Evolutionary conservation across 257 asterid genomes (phyloP), one percentile per base, ranked within the genome.

Genomic region (Primulina huaijiensis): DNA sequence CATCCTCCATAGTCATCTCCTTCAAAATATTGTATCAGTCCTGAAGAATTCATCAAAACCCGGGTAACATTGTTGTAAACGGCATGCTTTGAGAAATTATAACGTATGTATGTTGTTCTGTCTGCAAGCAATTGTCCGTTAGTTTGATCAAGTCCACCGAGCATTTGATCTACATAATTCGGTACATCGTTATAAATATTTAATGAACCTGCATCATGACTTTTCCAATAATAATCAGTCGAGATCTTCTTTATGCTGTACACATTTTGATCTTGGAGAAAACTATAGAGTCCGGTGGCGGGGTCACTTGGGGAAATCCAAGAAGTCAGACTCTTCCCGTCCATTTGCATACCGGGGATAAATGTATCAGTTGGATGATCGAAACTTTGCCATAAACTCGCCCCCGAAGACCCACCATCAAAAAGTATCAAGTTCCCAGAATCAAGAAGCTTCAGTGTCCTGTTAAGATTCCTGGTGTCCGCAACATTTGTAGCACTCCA

Each of bases 291-390:
- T 8, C 77, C 84, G 0, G 0, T 0, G n/a, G 50, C 50, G 0
- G 85, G 84, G 40, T 82, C 62, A 25, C 50, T 64, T 0, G 57
- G 16, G 38, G 38, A 9, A 6, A 0, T 57, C 87, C 84, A 85
- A 5, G 79, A 63, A 21, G 5, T 67, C 61, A 76, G 50, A 60
- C 14, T 10, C 31, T 37, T 17, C 5, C 8, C 69, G 6, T 17
- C 65, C 83, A 85, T 67, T 52, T 3, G 64, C 89, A 85, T 82
- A 25, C 87, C 83, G 11, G 82, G 82, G 52, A 82, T 83, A 55
- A 82, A 80, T 16, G 87, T 82, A 69, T 84, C 81, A 0, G 87
- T 77, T 60, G 85, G 85, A 65, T 67, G 0, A 1, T 62, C 46
- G 35, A 81, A 85, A 65, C 90, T 83, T 50, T 83, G 83, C 90